Percentiles rank a stretch among this genome's conserved stretches.
phyloP scores from a whole-genome alignment of 768 basidiomycete species.

The Cubamyces lactineus region DNA sequence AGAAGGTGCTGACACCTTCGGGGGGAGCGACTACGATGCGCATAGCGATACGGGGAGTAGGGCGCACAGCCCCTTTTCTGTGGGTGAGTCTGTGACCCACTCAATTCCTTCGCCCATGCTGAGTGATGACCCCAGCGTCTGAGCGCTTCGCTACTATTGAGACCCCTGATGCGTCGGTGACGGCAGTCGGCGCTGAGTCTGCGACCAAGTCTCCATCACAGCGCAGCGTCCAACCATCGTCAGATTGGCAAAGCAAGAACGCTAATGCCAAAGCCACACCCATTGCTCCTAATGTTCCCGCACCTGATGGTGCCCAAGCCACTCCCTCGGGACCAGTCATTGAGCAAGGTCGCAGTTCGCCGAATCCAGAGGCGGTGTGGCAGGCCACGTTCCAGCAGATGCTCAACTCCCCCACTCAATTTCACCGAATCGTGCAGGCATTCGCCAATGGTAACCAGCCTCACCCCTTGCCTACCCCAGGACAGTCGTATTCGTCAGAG shows the following conservation, averaged over 20 bases:
- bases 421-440: constrained; percentile 53
- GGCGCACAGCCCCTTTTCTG: constrained; percentile 16
- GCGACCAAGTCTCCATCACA: constrained; percentile 2
- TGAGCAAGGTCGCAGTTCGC: constrained; percentile 9
- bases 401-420: constrained; percentile 51
- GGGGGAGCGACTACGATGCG: constrained; percentile 45
- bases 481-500: neutral
- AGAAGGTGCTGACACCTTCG: constrained; percentile 40
- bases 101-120: neutral
- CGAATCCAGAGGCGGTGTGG: constrained; percentile 47
- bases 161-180: constrained; percentile 42
- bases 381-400: constrained; percentile 56
- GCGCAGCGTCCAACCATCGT: neutral
- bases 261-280: neutral
- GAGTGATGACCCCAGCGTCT: constrained; percentile 21
- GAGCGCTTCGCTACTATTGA: constrained; percentile 50
- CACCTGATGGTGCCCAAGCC: neutral
- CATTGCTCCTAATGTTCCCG: neutral
- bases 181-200: constrained; percentile 10
- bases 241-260: neutral
- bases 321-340: constrained; percentile 20
- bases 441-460: constrained; percentile 20
- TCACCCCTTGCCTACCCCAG: constrained; percentile 12
- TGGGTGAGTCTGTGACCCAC: constrained; percentile 13
- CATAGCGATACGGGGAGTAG: constrained; percentile 22